Evolutionary conservation across 2,329 filamentous ascomycete species (phyloP).

Genomic region (Ophiocordyceps unilateralis): DNA sequence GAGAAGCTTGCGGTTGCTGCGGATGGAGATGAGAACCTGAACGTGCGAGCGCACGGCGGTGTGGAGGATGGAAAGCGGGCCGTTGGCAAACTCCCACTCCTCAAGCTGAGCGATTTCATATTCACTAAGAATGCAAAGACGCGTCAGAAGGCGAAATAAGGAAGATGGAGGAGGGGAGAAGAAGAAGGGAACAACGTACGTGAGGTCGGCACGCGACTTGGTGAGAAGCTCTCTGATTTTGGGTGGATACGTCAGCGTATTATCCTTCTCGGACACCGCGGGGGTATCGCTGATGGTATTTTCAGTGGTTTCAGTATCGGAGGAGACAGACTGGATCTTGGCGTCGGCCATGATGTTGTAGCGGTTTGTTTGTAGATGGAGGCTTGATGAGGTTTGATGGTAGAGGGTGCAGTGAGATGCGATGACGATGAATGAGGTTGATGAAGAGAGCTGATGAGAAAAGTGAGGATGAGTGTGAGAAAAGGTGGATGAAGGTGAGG

Average conservation of each 20-base stretch:
- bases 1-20: constrained; percentile 95
- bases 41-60: constrained; percentile 88
- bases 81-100: constrained; percentile 37
- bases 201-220: constrained; percentile 81
- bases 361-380: neutral
- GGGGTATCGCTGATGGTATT: neutral
- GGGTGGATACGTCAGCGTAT: neutral
- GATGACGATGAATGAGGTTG: neutral
- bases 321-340: constrained; percentile 50
- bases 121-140: constrained; percentile 48
- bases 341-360: constrained; percentile 39
- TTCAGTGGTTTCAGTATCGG: neutral
- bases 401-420: neutral
- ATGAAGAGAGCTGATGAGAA: neutral
- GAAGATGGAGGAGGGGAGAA: neutral
- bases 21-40: constrained; percentile 91
- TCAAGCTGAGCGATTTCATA: constrained; percentile 68
- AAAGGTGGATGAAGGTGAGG: neutral
- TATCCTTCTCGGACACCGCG: neutral
- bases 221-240: constrained; percentile 59
- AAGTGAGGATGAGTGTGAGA: neutral
- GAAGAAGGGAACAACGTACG: constrained; percentile 39
- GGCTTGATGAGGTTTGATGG: neutral
- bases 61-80: constrained; percentile 73
- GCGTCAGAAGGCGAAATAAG: neutral